Evolutionary conservation across 116 monocot species (phyloP).

Genomic region (Posidonia oceanica): DNA sequence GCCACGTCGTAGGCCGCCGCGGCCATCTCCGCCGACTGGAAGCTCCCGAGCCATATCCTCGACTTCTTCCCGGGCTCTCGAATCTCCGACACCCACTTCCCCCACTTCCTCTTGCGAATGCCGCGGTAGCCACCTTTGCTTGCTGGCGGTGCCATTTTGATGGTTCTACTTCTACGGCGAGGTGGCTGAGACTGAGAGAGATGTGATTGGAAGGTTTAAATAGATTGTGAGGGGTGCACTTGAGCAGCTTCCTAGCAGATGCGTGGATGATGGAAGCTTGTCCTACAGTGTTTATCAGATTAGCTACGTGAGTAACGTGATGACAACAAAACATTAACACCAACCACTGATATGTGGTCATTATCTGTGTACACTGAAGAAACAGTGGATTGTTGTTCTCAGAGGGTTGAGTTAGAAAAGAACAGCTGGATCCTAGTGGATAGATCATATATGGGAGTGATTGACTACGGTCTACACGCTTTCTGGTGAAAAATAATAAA

Average conservation of each 20-base stretch:
- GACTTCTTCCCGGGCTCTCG: conserved; percentile 84
- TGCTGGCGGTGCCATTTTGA: not conserved
- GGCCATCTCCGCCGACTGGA: conserved; percentile 69
- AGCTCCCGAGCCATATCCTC: conserved; percentile 90
- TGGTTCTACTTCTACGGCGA: not conserved
- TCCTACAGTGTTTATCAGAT: not conserved
- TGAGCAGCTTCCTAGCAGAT: conserved; percentile 4
- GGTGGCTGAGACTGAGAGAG: not conserved
- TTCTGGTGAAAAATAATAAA: too few species aligned
- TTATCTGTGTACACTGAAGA: not conserved
- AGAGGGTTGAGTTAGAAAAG: not conserved
- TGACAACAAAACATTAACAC: too few species aligned
- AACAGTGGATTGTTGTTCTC: not conserved
- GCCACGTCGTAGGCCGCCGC: conserved; percentile 81
- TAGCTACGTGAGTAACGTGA: not conserved
- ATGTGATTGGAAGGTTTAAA: not conserved
- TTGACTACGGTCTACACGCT: too few species aligned
- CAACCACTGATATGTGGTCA: too few species aligned
- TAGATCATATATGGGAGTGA: not conserved
- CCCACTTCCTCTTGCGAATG: conserved; percentile 75
- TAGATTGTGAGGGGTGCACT: not conserved
- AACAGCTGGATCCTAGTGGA: not conserved
- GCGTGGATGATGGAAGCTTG: not conserved
- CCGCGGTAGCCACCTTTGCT: conserved; percentile 30
- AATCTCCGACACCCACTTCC: conserved; percentile 91